Conservation (phyloP, 257 asterid species). For the Avicennia marina region DNA sequence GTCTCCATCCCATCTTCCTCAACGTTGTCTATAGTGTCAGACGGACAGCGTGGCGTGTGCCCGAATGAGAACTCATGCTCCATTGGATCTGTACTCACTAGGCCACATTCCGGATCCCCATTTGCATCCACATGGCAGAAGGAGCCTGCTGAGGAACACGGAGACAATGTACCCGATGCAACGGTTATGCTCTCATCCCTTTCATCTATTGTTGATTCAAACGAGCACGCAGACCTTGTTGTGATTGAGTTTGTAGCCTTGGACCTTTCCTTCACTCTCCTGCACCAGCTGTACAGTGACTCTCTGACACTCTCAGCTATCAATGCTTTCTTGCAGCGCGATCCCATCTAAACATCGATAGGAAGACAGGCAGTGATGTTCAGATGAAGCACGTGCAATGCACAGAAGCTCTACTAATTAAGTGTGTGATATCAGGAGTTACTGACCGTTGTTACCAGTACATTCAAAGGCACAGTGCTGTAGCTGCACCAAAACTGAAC, state of each 20-base stretch:
- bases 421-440: not conserved
- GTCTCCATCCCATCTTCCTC: constrained; percentile 21
- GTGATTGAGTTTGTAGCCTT: constrained; percentile 53
- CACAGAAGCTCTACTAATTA: too few species aligned
- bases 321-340: constrained; percentile 74
- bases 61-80: constrained; percentile 27
- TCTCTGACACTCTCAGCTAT: constrained; percentile 82
- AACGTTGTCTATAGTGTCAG: constrained; percentile 14
- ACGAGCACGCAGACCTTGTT: constrained; percentile 70
- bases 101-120: constrained; percentile 19
- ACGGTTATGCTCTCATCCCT: constrained; percentile 61
- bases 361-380: not conserved
- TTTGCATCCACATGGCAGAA: constrained; percentile 27
- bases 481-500: constrained; percentile 96
- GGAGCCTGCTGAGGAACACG: constrained; percentile 49
- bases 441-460: constrained; percentile 71
- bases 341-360: constrained; percentile 57
- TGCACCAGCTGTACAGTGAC: constrained; percentile 90
- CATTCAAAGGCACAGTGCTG: constrained; percentile 73
- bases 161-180: constrained; percentile 67
- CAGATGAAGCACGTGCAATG: too few species aligned
- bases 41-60: constrained; percentile 19
- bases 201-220: constrained; percentile 53
- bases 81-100: constrained; percentile 17
- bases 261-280: constrained; percentile 72